These are phyloP conservation scores for Daphne laureola DNA, from an alignment of 441 rosid genomes.

Conservation along the genomic window DNA sequence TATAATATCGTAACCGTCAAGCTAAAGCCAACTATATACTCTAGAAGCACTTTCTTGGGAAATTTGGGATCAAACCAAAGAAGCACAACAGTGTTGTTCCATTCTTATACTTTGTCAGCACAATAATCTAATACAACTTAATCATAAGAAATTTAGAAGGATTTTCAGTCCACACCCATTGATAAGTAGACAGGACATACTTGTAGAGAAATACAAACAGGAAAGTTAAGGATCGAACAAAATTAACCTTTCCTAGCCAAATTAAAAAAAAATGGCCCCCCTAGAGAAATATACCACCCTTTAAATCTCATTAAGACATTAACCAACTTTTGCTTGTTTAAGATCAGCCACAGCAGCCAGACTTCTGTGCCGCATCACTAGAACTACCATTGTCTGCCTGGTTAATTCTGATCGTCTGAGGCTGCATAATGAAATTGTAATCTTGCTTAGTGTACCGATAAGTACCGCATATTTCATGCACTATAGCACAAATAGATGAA, in stretches of 20 bases:
- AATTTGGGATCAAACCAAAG: too few species aligned
- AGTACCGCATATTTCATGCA: not conserved
- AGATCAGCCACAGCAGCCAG: conserved; percentile 71
- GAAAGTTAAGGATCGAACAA: conserved; percentile 23
- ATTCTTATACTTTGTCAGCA: not conserved
- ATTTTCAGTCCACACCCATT: conserved; percentile 32
- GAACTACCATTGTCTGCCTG: conserved; percentile 59
- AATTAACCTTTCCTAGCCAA: conserved; percentile 28
- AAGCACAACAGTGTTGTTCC: too few species aligned
- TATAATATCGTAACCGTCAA: too few species aligned
- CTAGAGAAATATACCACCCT: conserved; percentile 18
- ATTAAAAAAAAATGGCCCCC: conserved; percentile 15
- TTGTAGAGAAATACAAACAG: conserved; percentile 37
- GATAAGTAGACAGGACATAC: conserved; percentile 26
- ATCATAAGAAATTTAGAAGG: conserved; percentile 19
- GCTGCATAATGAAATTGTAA: conserved; percentile 36
- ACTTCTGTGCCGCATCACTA: conserved; percentile 53
- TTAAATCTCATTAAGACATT: conserved; percentile 15
- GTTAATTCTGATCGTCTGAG: conserved; percentile 83
- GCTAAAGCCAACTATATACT: too few species aligned
- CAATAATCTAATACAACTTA: conserved; percentile 27
- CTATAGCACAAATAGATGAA: not conserved
- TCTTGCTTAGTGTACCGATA: not conserved
- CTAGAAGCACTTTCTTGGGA: too few species aligned
- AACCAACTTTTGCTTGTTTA: conserved; percentile 16